Evolutionary conservation across 768 basidiomycete genomes (phyloP).

Genomic region (Panaeolus papilionaceus): DNA sequence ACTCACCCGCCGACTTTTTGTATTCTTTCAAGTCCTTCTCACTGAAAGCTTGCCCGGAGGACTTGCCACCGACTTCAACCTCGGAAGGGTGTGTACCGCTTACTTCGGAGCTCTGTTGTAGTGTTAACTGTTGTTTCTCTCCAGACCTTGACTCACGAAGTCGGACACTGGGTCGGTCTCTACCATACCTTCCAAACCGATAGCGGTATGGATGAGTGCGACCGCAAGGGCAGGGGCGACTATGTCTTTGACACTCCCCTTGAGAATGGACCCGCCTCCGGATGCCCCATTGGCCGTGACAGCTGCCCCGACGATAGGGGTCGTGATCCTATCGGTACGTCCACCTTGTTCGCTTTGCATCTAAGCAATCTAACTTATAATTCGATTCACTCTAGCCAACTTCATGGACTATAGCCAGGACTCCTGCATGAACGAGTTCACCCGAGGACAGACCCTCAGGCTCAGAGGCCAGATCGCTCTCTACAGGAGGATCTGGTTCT

Average conservation of each 20-base stretch:
- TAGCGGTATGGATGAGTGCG: constrained; percentile 37
- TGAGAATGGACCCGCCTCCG: constrained; percentile 48
- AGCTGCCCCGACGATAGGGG: constrained; percentile 44
- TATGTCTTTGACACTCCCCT: constrained; percentile 52
- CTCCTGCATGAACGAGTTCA: constrained; percentile 56
- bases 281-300: constrained; percentile 47
- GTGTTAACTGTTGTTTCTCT: constrained; percentile 23
- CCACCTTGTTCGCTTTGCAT: not conserved
- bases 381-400: constrained; percentile 38
- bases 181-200: constrained; percentile 56
- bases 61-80: constrained; percentile 39
- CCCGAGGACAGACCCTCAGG: constrained; percentile 46
- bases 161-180: constrained; percentile 43
- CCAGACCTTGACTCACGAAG: constrained; percentile 43
- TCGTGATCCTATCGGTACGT: constrained; percentile 50
- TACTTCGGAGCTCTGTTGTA: too few species aligned
- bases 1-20: not conserved
- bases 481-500: not conserved
- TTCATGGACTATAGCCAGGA: constrained; percentile 62
- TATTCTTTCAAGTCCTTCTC: constrained; percentile 29
- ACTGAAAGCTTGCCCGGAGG: constrained; percentile 42
- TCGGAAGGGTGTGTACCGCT: constrained; percentile 20
- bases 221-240: constrained; percentile 41
- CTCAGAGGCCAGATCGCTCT: constrained; percentile 34
- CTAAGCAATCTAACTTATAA: too few species aligned